These are phyloP conservation scores for Nigrospora oryzae DNA, from an alignment of 2,329 filamentous ascomycete genomes.

Conservation along the genomic window DNA sequence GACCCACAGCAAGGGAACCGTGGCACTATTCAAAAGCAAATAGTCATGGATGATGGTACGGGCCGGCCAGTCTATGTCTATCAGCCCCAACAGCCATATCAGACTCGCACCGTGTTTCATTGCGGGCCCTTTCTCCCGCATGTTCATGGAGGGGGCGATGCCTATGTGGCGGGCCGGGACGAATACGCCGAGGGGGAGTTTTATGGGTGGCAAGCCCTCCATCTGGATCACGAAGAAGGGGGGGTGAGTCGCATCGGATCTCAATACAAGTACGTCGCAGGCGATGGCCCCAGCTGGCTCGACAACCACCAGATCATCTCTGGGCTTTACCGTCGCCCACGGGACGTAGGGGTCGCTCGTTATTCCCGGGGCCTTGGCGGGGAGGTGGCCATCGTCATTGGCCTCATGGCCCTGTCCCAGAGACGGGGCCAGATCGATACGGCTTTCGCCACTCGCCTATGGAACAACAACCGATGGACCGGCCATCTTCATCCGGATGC, in stretches of 20 bases:
- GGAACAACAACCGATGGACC: neutral
- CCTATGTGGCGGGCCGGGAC: neutral
- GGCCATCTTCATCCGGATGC: neutral
- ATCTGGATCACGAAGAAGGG: neutral
- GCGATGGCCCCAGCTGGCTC: neutral
- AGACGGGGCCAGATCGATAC: neutral
- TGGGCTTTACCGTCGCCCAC: neutral
- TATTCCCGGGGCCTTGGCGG: neutral
- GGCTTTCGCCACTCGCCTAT: neutral
- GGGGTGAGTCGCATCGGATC: neutral
- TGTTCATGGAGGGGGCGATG: neutral
- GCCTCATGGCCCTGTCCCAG: slow-evolving; percentile 2
- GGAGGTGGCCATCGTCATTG: slow-evolving; percentile 1
- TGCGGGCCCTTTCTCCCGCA: slow-evolving; percentile 1
- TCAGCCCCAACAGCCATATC: neutral
- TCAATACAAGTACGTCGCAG: neutral
- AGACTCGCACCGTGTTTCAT: neutral
- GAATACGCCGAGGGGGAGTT: neutral
- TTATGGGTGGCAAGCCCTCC: neutral
- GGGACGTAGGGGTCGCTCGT: neutral
- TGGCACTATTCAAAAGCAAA: neutral
- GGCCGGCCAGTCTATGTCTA: neutral
- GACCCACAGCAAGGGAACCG: neutral
- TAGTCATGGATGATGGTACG: neutral
- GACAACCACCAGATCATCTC: neutral